Percentiles rank a stretch among this genome's conserved stretches.
phyloP scores from a whole-genome alignment of 2,329 filamentous ascomycete species.

The Lachnellula suecica region DNA sequence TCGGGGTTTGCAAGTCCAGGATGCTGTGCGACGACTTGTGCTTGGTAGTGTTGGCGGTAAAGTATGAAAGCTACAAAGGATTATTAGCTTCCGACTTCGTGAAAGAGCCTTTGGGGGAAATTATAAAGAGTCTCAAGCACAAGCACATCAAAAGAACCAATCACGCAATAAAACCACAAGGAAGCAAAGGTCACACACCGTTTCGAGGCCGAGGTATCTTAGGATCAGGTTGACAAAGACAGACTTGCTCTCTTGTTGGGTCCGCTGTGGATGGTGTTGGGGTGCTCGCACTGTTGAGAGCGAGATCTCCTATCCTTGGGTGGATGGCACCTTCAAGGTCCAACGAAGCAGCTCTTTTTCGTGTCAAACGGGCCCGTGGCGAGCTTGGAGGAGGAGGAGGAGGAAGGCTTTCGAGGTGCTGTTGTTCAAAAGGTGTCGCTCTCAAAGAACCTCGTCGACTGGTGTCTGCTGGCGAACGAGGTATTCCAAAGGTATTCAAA shows the following conservation, averaged over 20 bases:
- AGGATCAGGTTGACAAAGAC: conserved; percentile 68
- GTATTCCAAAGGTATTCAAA: conserved; percentile 20
- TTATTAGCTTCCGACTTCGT: conserved; percentile 29
- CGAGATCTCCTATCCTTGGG: conserved; percentile 28
- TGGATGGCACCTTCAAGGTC: conserved; percentile 28
- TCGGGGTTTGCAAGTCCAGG: conserved; percentile 93
- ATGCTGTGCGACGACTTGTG: conserved; percentile 74
- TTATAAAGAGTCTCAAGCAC: conserved; percentile 20
- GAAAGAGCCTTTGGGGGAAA: conserved; percentile 19
- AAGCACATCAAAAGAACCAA: conserved; percentile 12
- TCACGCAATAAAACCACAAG: conserved; percentile 21
- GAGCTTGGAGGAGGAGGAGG: conserved; percentile 24
- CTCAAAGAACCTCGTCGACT: conserved; percentile 26
- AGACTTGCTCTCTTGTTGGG: conserved; percentile 46
- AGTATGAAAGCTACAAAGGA: conserved; percentile 82
- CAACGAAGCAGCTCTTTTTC: conserved; percentile 33
- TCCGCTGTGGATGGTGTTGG: conserved; percentile 21
- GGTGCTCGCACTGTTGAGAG: conserved; percentile 27
- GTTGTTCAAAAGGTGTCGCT: conserved; percentile 24
- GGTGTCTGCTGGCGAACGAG: conserved; percentile 29
- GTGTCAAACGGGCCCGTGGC: conserved; percentile 29
- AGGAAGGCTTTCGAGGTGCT: no score
- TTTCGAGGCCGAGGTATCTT: conserved; percentile 72
- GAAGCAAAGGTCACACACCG: conserved; percentile 48
- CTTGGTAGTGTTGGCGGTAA: conserved; percentile 91